Conservation (phyloP, 257 asterid genomes). For the Ehretia macrophylla region DNA sequence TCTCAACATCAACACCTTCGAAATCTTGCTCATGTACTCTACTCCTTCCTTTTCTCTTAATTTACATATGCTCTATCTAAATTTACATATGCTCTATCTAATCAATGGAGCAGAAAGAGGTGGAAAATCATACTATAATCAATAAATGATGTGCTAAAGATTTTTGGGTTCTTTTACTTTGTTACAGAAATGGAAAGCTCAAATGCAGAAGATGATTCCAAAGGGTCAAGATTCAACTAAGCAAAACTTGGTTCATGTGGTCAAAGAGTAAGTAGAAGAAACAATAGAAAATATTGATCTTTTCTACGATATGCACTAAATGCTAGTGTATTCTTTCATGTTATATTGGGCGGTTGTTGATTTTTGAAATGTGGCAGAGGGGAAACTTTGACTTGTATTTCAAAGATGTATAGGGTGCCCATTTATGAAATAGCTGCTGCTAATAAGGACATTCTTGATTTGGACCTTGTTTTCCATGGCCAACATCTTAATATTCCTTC, state of each 20-base stretch:
- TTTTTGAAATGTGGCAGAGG: slow-evolving; percentile 32
- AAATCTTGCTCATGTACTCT: slow-evolving; percentile 35
- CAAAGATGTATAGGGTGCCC: slow-evolving; percentile 44
- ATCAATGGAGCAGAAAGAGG: no score
- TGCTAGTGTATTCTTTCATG: background rate
- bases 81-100: background rate
- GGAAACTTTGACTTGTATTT: slow-evolving; percentile 41
- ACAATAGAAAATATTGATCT: no score
- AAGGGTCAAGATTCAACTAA: slow-evolving; percentile 29
- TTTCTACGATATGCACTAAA: background rate
- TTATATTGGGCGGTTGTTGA: no score
- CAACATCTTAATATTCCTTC: slow-evolving; percentile 24
- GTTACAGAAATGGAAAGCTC: slow-evolving; percentile 41
- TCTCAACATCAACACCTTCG: slow-evolving; percentile 20
- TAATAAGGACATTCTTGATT: slow-evolving; percentile 36
- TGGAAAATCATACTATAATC: no score
- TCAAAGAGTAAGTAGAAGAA: slow-evolving; percentile 41
- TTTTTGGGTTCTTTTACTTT: slow-evolving; percentile 14
- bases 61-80: background rate
- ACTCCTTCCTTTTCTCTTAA: background rate
- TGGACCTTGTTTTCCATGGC: slow-evolving; percentile 28
- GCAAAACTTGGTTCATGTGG: slow-evolving; percentile 45
- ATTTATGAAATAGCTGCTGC: slow-evolving; percentile 44
- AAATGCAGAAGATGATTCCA: slow-evolving; percentile 39
- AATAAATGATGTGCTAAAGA: slow-evolving; percentile 3